Percentiles rank a stretch among this genome's conserved stretches.
Evolutionary conservation across 257 asterid genomes (phyloP).

Genomic region (Parsonsia alboflavescens): DNA sequence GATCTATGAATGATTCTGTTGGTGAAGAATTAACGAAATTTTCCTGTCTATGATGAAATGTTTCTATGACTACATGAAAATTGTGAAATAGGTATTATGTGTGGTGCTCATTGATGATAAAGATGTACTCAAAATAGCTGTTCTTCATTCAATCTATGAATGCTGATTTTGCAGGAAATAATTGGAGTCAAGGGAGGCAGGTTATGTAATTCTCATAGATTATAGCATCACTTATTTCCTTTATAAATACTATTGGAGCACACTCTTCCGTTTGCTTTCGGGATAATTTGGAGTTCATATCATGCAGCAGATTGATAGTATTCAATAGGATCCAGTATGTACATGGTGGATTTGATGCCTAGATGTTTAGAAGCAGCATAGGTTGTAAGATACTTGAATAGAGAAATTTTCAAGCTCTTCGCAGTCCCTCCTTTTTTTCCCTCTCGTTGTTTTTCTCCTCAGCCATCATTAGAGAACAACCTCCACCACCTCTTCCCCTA

Average conservation of each 20-base stretch:
- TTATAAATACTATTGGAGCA: background rate
- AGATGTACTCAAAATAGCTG: background rate
- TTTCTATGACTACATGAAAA: background rate
- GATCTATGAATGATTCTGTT: background rate
- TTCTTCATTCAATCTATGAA: background rate
- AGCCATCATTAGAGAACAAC: background rate
- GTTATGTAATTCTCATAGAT: background rate
- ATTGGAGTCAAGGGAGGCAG: background rate
- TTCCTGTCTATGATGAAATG: background rate
- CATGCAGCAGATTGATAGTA: background rate
- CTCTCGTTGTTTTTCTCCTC: background rate
- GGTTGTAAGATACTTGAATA: background rate
- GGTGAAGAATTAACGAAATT: background rate
- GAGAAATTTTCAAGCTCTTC: background rate
- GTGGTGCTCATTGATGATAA: background rate
- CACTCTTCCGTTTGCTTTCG: background rate
- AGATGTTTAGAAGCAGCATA: background rate
- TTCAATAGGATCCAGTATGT: background rate
- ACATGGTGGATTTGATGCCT: background rate
- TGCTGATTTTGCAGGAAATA: constrained; percentile 4
- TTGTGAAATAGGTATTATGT: background rate
- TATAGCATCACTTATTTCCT: background rate
- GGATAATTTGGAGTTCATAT: background rate
- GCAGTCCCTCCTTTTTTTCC: background rate
- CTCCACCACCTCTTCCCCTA: background rate